phyloP scores from a whole-genome alignment of 305 asterid species.

The Striga hermonthica region DNA sequence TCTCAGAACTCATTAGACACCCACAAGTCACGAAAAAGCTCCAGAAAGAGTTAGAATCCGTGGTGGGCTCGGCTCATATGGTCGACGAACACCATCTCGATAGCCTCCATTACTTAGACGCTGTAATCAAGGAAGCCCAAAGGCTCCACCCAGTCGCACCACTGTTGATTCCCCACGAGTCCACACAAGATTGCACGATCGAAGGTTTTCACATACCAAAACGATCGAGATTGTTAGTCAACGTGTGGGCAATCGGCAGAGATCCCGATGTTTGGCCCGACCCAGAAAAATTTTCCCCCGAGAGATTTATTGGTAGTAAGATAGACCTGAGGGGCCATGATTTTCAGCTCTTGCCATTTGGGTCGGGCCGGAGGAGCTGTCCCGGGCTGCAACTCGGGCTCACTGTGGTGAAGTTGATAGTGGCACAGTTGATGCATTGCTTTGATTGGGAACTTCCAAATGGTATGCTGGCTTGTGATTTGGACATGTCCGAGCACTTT shows the following conservation, averaged over 20 bases:
- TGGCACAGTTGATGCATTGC: slow-evolving; percentile 43
- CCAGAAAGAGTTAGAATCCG: slow-evolving; percentile 38
- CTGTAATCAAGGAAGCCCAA: slow-evolving; percentile 36
- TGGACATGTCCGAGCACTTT: slow-evolving; percentile 38
- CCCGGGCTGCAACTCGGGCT: slow-evolving; percentile 46
- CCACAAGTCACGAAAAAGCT: slow-evolving; percentile 42
- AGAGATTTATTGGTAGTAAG: slow-evolving; percentile 33
- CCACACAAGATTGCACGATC: slow-evolving; percentile 40
- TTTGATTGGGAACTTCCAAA: slow-evolving; percentile 45
- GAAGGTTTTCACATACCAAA: slow-evolving; percentile 40
- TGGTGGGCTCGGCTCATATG: slow-evolving; percentile 33
- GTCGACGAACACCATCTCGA: slow-evolving; percentile 46
- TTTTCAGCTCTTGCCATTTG: slow-evolving; percentile 43
- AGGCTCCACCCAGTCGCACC: slow-evolving; percentile 43
- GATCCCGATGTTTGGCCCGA: slow-evolving; percentile 41
- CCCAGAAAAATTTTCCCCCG: slow-evolving; percentile 37
- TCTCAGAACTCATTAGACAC: slow-evolving; percentile 41
- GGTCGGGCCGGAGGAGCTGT: slow-evolving; percentile 42
- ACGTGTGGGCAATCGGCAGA: slow-evolving; percentile 33
- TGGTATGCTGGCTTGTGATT: slow-evolving; percentile 21
- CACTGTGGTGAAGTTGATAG: slow-evolving; percentile 29
- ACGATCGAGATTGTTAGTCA: slow-evolving; percentile 31
- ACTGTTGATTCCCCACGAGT: slow-evolving; percentile 36
- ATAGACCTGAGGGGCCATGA: slow-evolving; percentile 35
- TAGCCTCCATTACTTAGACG: slow-evolving; percentile 36